Evolutionary conservation across 2,329 filamentous ascomycete genomes (phyloP), one percentile per base, ranked within the genome.

Genomic region (Taxawa tesnikishii): DNA sequence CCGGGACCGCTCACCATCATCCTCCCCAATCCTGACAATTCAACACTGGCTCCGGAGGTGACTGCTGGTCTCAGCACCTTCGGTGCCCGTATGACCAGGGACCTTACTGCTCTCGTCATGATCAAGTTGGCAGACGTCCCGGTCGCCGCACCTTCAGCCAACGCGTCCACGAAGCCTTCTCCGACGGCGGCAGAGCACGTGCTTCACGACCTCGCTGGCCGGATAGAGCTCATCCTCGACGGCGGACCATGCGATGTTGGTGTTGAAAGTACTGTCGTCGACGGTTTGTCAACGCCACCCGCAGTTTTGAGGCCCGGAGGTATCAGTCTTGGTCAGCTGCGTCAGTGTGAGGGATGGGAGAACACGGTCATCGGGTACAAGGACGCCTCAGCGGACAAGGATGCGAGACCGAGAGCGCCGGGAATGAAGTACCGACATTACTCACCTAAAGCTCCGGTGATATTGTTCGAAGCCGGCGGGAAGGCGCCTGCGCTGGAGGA

Each of bases 341-440:
- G 79, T 26, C 51, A 62, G 25, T 84, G 79, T 48, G 62, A 68
- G 0, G 88, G 88, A 1, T 98, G 90, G 88, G 79, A 85, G 51
- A 60, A 71, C 24, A 82, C 84, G 1, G 65, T 69, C 39, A 74
- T 79, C 37, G 88, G 73, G 8, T 96, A 94, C 55, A 75, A 79
- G 49, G 84, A 94, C 47, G 68, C 70, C 36, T 73, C 74, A 11
- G 73, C 83, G 46, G 66, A 72, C 13, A 31, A 39, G 26, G 78
- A 72, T 4, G 73, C 70, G 31, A 62, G 56, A 7, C 90, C 90
- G 0, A 69, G 83, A 35, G 90, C 90, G 1, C 90, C 90, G 0
- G 90, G 90, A 1, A 98, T 98, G 90, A 98, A 98, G 59, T 98
- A 98, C 54, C 83, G 90, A 51, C 90, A 98, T 54, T 98, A 98